Conservation (phyloP, 257 asterid species). For the Nicotiana noctiflora region DNA sequence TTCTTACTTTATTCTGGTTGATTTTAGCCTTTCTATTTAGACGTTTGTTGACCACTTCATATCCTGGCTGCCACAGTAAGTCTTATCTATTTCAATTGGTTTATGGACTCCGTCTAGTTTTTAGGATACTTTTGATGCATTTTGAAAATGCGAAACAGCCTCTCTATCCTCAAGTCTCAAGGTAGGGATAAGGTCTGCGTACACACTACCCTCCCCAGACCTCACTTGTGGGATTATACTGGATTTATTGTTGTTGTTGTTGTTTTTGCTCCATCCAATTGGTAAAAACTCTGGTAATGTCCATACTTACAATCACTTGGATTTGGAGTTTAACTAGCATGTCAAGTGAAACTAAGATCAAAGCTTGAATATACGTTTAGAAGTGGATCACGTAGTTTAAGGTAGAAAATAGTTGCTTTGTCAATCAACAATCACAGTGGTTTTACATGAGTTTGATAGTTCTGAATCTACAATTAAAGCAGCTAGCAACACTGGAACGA, state of each 20-base stretch:
- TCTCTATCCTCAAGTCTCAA: too few species aligned
- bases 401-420: too few species aligned
- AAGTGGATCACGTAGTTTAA: too few species aligned
- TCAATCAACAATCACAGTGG: too few species aligned
- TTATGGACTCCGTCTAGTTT: background rate
- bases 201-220: too few species aligned
- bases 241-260: too few species aligned
- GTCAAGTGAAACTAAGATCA: background rate
- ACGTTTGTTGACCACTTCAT: background rate
- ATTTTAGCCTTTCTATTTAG: background rate
- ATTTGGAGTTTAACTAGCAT: background rate
- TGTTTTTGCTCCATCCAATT: background rate
- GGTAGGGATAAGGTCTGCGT: too few species aligned
- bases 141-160: background rate
- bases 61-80: background rate
- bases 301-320: background rate
- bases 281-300: background rate
- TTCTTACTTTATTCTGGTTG: background rate
- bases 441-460: too few species aligned
- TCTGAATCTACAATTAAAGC: too few species aligned
- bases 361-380: too few species aligned
- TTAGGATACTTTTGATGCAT: background rate
- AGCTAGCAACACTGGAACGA: too few species aligned
- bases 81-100: background rate
- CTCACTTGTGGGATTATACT: too few species aligned